Percentiles rank a stretch among this genome's conserved stretches.
These are phyloP conservation scores for Phytophthora vignae DNA, from an alignment of 352 stramenopile species.

Conservation along the genomic window DNA sequence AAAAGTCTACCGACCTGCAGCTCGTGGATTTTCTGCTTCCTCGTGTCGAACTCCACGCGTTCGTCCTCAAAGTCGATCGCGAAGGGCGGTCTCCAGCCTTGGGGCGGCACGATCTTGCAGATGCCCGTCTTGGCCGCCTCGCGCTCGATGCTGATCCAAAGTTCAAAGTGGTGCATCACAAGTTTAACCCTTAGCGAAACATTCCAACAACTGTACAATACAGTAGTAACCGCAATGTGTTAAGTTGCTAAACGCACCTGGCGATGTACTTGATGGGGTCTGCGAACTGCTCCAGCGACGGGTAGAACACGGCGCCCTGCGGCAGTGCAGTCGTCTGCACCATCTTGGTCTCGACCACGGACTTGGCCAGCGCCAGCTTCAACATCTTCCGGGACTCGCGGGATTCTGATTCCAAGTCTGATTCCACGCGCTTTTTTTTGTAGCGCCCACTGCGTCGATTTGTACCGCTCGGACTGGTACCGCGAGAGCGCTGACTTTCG, in stretches of 20 bases:
- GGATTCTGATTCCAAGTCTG: slow-evolving; percentile 30
- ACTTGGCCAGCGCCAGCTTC: slow-evolving; percentile 67
- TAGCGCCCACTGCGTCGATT: slow-evolving; percentile 32
- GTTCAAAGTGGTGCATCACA: too few relatives aligned
- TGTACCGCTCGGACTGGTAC: slow-evolving; percentile 46
- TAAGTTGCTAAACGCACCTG: slow-evolving; percentile 39
- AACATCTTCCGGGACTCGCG: slow-evolving; percentile 60
- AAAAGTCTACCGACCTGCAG: slow-evolving; percentile 41
- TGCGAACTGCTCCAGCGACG: slow-evolving; percentile 88
- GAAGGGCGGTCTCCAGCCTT: slow-evolving; percentile 91
- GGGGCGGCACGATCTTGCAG: slow-evolving; percentile 97
- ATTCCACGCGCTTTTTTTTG: slow-evolving; percentile 51
- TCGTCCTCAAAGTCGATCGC: slow-evolving; percentile 72
- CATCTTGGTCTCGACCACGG: slow-evolving; percentile 63
- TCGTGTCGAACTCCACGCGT: slow-evolving; percentile 88
- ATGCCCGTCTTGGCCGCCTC: slow-evolving; percentile 89
- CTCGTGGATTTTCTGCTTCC: slow-evolving; percentile 94
- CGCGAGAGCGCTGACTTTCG: slow-evolving; percentile 26
- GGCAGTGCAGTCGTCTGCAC: slow-evolving; percentile 39
- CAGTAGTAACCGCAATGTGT: background rate
- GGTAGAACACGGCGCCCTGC: slow-evolving; percentile 70
- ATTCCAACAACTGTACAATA: background rate
- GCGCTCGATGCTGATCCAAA: slow-evolving; percentile 57
- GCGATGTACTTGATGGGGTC: slow-evolving; percentile 91
- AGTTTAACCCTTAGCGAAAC: slow-evolving; percentile 1